Evolutionary conservation across 495 filamentous ascomycete genomes (phyloP).

Genomic region (Aspergillus carlsbadensis): DNA sequence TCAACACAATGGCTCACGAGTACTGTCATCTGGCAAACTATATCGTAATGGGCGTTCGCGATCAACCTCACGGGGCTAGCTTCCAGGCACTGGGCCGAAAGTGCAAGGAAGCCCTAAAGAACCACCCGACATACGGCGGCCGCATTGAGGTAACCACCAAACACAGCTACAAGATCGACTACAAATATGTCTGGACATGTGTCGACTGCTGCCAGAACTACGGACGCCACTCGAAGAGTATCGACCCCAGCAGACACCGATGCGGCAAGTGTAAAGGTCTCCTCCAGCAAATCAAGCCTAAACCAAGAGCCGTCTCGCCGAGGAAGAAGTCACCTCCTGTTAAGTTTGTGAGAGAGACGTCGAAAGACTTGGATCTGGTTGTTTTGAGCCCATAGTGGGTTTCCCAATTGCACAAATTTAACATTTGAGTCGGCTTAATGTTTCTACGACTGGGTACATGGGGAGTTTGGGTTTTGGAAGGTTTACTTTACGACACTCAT

Average conservation of each 20-base stretch:
- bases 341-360: constrained; percentile 1
- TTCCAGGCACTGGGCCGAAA: constrained; percentile 72
- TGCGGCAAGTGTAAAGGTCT: constrained; percentile 70
- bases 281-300: constrained; percentile 77
- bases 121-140: constrained; percentile 45
- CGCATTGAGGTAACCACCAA: constrained; percentile 78
- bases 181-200: constrained; percentile 88
- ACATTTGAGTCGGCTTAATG: not conserved
- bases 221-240: constrained; percentile 79
- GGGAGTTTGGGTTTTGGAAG: too few relatives aligned
- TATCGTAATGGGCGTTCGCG: constrained; percentile 67
- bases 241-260: constrained; percentile 60
- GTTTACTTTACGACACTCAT: too few relatives aligned
- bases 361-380: constrained; percentile 9
- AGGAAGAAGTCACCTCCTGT: constrained; percentile 48
- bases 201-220: constrained; percentile 63
- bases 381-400: constrained; percentile 1
- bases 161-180: constrained; percentile 83
- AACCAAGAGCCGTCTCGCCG: constrained; percentile 56
- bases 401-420: too few relatives aligned
- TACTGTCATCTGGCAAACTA: constrained; percentile 92
- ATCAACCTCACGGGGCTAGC: constrained; percentile 74
- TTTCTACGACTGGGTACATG: not conserved
- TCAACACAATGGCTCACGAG: constrained; percentile 89
- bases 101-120: constrained; percentile 43